A percentile compares a stretch with the other conserved stretches of the same genome.
Evolutionary conservation across 2,329 filamentous ascomycete species (phyloP).

Genomic region (Aspergillus brunneoviolaceus): DNA sequence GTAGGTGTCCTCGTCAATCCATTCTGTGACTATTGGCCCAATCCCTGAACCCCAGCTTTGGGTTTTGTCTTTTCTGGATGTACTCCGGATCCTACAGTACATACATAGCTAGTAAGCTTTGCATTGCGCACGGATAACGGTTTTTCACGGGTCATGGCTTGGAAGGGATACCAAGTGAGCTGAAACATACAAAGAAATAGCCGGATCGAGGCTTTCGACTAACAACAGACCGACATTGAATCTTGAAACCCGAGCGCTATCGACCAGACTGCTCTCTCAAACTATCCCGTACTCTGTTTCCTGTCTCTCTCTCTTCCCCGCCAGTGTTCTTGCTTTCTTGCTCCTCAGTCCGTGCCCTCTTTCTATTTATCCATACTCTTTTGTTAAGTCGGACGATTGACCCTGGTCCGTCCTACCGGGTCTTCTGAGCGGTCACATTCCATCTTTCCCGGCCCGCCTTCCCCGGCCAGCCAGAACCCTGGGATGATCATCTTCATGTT

Average conservation of each 20-base stretch:
- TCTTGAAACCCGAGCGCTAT: background rate
- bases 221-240: no score
- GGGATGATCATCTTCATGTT: background rate
- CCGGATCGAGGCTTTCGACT: no score
- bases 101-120: conserved; percentile 18
- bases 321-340: background rate
- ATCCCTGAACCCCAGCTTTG: conserved; percentile 11
- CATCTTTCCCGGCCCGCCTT: conserved; percentile 16
- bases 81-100: conserved; percentile 14
- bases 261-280: background rate
- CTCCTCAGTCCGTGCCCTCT: background rate
- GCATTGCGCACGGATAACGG: conserved; percentile 22
- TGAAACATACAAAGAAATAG: background rate
- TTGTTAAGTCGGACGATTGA: background rate
- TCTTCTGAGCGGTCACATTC: conserved; percentile 22
- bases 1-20: background rate
- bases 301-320: background rate
- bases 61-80: background rate
- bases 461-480: conserved; percentile 13
- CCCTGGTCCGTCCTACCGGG: conserved; percentile 2
- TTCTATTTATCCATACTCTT: no score
- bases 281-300: no score
- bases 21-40: background rate
- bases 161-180: conserved; percentile 5
- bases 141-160: background rate